Conservation (phyloP, 1,139 yeast genomes). For the Ogataea hybrid region DNA sequence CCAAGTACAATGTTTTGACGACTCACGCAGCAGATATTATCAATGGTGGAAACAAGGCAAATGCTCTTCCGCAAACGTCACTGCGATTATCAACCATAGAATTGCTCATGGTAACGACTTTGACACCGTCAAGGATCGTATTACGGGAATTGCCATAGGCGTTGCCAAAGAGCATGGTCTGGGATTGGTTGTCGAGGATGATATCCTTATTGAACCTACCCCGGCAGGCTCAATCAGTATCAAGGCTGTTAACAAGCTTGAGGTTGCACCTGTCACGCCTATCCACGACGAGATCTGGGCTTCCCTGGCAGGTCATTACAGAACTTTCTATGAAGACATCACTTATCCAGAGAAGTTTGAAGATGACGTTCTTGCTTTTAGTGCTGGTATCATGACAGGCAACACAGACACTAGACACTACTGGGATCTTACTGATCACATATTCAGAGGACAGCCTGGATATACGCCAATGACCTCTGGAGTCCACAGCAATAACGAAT, state of each 20-base stretch:
- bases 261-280: conserved; percentile 51
- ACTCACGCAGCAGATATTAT: conserved; percentile 62
- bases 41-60: conserved; percentile 56
- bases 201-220: conserved; percentile 34
- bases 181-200: conserved; percentile 42
- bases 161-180: conserved; percentile 47
- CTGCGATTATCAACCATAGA: conserved; percentile 51
- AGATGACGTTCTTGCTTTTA: conserved; percentile 47
- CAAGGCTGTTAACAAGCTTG: conserved; percentile 32
- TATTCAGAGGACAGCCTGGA: conserved; percentile 52
- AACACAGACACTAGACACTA: conserved; percentile 84
- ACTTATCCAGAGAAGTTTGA: conserved; percentile 41
- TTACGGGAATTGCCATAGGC: conserved; percentile 31
- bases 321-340: conserved; percentile 49
- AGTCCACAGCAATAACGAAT: conserved; percentile 61
- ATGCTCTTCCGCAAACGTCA: conserved; percentile 52
- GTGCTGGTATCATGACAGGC: conserved; percentile 72
- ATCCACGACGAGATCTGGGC: conserved; percentile 42
- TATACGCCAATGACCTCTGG: conserved; percentile 11
- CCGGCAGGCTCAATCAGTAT: conserved; percentile 47
- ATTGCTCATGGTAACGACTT: conserved; percentile 43
- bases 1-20: conserved; percentile 45
- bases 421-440: conserved; percentile 71
- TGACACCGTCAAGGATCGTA: conserved; percentile 28
- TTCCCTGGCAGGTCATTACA: conserved; percentile 43